Base-by-base conservation (phyloP, 2,329 filamentous ascomycete species). In the Botrytis deweyae region DNA sequence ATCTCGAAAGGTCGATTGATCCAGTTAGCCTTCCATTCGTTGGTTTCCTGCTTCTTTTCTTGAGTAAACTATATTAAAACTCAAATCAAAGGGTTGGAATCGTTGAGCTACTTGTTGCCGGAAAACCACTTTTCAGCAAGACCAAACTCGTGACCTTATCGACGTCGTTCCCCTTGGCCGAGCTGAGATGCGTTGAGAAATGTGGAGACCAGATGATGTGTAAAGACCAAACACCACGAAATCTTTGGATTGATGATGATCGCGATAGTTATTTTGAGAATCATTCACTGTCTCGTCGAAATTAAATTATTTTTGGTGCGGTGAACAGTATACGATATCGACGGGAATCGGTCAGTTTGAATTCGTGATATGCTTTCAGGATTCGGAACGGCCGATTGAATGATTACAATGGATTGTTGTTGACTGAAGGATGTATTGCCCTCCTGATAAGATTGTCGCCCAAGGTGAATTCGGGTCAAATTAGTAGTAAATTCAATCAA, bases 61-160 rank as follows among this genome's bases (percentile, higher is more conserved):
- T 12, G 65, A 42, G 18, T 22, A 38, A 29, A 29, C 7, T 55
- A 18, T 22, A 22, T 33, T 67, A 18, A 33, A 58, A 29, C 52
- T 55, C 42, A 12, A 52, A 38, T 40, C 8, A 4, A 29, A 42
- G 36, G 65, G 4, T 68, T 42, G 25, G n/a, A 33, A 42, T 33
- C 25, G 36, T 29, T 8, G 46, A 68, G 36, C 29, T 16, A 25
- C 14, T 16, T 40, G 36, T 9, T 40, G 12, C 29, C 52, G 33
- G 46, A 40, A 42, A 40, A 55, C 12, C 22, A 55, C 52, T 14
- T 20, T 25, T 33, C 36, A 58, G 49, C 16, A 55, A 58, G 66
- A 68, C 49, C 5, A 58, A 58, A 68, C 66, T 29, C 66, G 66
- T 68, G 66, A 68, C 49, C 36, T 68, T 76, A 65, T 63, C 70